phyloP scores from a whole-genome alignment of 2,329 filamentous ascomycete species.

The Penicillium brevicompactum region DNA sequence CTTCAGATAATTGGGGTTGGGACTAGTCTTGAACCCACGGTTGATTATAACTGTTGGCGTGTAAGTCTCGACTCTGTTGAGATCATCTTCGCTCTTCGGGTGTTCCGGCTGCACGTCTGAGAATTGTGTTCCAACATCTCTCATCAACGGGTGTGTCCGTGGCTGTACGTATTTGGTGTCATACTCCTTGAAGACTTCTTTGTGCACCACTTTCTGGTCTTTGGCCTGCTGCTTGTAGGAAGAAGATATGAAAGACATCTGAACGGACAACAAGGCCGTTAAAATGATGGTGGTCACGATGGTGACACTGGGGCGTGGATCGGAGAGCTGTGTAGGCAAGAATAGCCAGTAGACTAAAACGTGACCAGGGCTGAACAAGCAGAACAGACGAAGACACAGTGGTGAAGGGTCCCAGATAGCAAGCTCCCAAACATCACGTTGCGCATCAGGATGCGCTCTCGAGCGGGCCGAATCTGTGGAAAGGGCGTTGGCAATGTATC shows the following conservation, averaged over 20 bases:
- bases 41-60: conserved; percentile 67
- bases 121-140: conserved; percentile 78
- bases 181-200: conserved; percentile 92
- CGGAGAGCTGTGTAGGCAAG: conserved; percentile 73
- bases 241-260: conserved; percentile 72
- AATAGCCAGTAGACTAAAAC: conserved; percentile 88
- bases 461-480: conserved; percentile 73
- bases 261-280: conserved; percentile 71
- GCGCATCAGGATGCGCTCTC: conserved; percentile 73
- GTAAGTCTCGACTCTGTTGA: conserved; percentile 62
- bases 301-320: conserved; percentile 81
- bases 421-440: conserved; percentile 91
- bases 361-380: conserved; percentile 90
- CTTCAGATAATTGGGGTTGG: conserved; percentile 77
- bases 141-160: conserved; percentile 76
- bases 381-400: conserved; percentile 78
- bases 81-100: conserved; percentile 45
- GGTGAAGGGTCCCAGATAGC: conserved; percentile 91
- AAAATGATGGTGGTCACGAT: conserved; percentile 81
- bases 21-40: conserved; percentile 76
- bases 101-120: conserved; percentile 46
- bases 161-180: conserved; percentile 95
- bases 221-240: conserved; percentile 82
- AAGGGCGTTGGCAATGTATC: conserved; percentile 70
- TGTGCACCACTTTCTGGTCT: conserved; percentile 81